Evolutionary conservation across 2,329 filamentous ascomycete genomes (phyloP), one percentile per base, ranked within the genome.

Genomic region (Dactylellina cionopaga): DNA sequence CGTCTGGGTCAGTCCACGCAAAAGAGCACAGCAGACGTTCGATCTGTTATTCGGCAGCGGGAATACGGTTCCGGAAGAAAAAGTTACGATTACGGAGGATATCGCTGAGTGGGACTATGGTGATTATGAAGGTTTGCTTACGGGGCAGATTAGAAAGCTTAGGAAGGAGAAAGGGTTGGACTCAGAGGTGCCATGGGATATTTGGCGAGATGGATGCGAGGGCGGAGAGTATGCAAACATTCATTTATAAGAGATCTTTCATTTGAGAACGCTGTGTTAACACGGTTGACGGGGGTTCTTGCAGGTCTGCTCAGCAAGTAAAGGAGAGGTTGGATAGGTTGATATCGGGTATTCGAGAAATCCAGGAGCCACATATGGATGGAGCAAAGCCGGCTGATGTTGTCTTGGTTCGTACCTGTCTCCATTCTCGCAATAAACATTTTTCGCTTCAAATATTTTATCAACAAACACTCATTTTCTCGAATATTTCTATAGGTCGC

Each of bases 41-140:
- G 77, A 83, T 55, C 76, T 84, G 3, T 78, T 85, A 0, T 82
- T 84, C 43, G 79, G 80, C 33, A 37, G 7, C 31, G 13, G 7
- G 24, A 19, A 9, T 19, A 62, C 6, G 65, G 79, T 22, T 65
- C 74, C 59, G 13, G 77, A 77, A 44, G 70, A 74, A 2, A 81
- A 81, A 56, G 79, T 83, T 9, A 80, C 75, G 1, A 62, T 76
- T 0, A 79, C 80, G 2, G 80, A 84, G 60, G 80, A 81, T 55
- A 81, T 85, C 35, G 80, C 82, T 1, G 84, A 85, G 76, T 85
- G 84, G 84, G 80, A 83, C 74, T 85, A 85, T 77, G 84, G 82
- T 11, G 74, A 77, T 27, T 85, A 85, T 72, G 83, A 85, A 75
- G 84, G 83, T 1, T 76, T 84, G 41, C 76, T 81, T 44, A 81